Conservation (phyloP, 495 filamentous ascomycete genomes). For the Recurvomyces mirabilis region DNA sequence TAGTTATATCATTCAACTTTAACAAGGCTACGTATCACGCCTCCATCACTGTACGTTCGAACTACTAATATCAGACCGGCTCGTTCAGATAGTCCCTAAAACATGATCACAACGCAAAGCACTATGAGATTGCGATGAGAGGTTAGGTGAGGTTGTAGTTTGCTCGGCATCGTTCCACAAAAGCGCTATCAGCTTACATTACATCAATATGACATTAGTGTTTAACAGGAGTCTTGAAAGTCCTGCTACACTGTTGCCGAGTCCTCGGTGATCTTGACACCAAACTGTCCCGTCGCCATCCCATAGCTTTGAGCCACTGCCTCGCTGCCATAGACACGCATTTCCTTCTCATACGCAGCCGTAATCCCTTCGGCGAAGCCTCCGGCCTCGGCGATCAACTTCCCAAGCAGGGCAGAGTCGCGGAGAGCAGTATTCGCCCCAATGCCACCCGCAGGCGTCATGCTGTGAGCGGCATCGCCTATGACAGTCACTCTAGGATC, state of each 20-base stretch:
- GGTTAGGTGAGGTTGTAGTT: no score
- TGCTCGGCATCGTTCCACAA: no score
- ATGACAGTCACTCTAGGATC: conserved; percentile 46
- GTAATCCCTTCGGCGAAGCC: conserved; percentile 32
- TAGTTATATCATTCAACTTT: no score
- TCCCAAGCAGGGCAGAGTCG: conserved; percentile 40
- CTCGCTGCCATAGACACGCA: conserved; percentile 44
- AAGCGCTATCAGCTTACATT: no score
- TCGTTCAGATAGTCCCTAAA: no score
- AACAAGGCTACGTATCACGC: no score
- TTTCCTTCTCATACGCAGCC: conserved; percentile 42
- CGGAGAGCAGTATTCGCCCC: conserved; percentile 48
- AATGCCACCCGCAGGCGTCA: conserved; percentile 51
- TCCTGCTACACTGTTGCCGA: conserved; percentile 18
- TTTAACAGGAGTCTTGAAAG: no score
- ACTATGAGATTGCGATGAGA: no score
- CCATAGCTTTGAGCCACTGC: conserved; percentile 39
- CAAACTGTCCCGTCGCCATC: conserved; percentile 31
- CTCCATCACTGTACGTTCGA: no score
- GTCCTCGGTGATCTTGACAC: conserved; percentile 23
- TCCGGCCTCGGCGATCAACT: conserved; percentile 33
- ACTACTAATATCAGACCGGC: no score
- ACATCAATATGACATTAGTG: no score
- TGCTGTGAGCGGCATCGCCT: conserved; percentile 49
- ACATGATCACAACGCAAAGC: no score